Base-by-base conservation (phyloP, 2,329 filamentous ascomycete genomes). In the Ceratocystis cubensis region DNA sequence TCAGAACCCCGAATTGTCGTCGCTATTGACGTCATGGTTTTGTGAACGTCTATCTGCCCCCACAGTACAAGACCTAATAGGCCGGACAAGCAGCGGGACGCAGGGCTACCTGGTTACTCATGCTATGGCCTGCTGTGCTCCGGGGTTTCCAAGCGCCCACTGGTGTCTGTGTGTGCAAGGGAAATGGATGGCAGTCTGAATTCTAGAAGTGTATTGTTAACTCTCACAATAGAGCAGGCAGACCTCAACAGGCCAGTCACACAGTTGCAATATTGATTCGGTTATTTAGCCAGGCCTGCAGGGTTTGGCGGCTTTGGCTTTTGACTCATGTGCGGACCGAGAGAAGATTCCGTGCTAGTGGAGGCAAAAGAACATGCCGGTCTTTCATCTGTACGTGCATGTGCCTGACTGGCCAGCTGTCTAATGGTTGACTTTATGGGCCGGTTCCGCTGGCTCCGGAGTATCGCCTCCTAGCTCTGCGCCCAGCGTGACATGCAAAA, bases 201-300 rank as follows among this genome's bases (percentile, higher is more conserved):
- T 41, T 41, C 37, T 25, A 25, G 20, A n/a, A 20, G 5, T 22
- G 13, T 25, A 10, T 50, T n/a, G 7, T 4, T 20, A 25, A 22
- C 48, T 50, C 3, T 41, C 13, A 15, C 13, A 41, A 41, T 41
- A 41, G 37, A 41, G 10, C 37, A 41, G 10, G 37, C 13, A 41
- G 10, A 41, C 3, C 3, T 41, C 37, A 41, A 41, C 13, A 15
- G 37, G 3, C 37, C 22, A 53, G 48, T 28, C 22, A 22, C 20
- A 28, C 48, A 53, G 48, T 53, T 28, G 48, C 48, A 53, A 53
- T 53, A 53, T 53, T 53, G 48, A 28, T 53, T 53, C 22, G 48
- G 22, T 15, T 28, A 28, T 15, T 53, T 28, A 25, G 20, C 3
- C 10, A 5, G 25, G 48, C 25, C 15, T 25, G 20, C 5, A n/a